phyloP scores from a whole-genome alignment of 202 grass and related monocot species.

The Elaeis oleifera region DNA sequence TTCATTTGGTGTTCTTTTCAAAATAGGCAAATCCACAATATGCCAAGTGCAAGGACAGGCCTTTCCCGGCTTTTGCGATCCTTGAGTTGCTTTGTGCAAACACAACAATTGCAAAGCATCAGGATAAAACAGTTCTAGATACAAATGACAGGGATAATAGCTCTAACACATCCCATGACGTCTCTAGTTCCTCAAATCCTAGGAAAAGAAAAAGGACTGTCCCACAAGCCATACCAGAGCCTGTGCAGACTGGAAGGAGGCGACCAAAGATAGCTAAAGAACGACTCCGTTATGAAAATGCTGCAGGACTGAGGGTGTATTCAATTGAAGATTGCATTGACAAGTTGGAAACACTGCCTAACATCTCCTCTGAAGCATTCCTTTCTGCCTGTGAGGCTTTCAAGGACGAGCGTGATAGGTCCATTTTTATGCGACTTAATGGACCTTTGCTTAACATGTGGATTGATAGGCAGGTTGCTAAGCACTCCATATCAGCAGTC shows the following conservation, averaged over 20 bases:
- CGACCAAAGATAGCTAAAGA: slow-evolving; percentile 24
- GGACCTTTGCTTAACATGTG: slow-evolving; percentile 19
- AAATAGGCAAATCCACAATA: slow-evolving; percentile 30
- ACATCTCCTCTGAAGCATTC: slow-evolving; percentile 26
- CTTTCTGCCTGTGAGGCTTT: slow-evolving; percentile 28
- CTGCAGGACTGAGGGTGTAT: slow-evolving; percentile 2
- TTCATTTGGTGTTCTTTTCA: slow-evolving; percentile 5
- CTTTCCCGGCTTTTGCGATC: slow-evolving; percentile 30
- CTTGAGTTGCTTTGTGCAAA: slow-evolving; percentile 33
- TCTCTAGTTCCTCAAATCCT: slow-evolving; percentile 25
- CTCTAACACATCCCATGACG: slow-evolving; percentile 10
- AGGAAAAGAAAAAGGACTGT: slow-evolving; percentile 16
- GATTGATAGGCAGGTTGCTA: slow-evolving; percentile 24
- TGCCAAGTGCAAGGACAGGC: slow-evolving; percentile 27
- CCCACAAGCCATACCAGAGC: slow-evolving; percentile 23
- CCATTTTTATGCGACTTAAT: slow-evolving; percentile 31
- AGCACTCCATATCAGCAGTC: slow-evolving; percentile 12
- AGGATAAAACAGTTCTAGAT: slow-evolving; percentile 8
- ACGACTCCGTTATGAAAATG: slow-evolving; percentile 6
- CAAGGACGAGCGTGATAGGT: slow-evolving; percentile 26
- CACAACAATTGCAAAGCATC: slow-evolving; percentile 6
- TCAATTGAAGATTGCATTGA: slow-evolving; percentile 31
- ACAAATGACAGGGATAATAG: slow-evolving; percentile 7
- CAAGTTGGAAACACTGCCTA: slow-evolving; percentile 26
- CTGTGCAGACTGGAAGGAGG: slow-evolving; percentile 12